A percentile compares a stretch with the other conserved stretches of the same genome.
phyloP scores from a whole-genome alignment of 768 basidiomycete species.

The Collybiopsis luxurians region DNA sequence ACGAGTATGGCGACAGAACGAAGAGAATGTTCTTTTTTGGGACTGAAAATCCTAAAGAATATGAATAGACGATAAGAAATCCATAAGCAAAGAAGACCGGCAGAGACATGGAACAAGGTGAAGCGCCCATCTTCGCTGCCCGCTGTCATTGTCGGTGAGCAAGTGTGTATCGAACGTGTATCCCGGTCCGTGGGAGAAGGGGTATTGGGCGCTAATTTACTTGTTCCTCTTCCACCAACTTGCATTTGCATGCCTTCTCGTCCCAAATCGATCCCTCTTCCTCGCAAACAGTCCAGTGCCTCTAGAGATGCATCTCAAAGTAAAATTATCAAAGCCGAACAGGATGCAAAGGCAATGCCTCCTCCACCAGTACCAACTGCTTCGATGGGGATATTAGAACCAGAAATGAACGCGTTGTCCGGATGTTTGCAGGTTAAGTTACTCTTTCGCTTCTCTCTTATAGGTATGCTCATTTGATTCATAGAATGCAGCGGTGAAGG shows the following conservation, averaged over 20 bases:
- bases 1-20: slow-evolving; percentile 89
- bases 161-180: neutral
- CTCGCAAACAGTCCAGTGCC: slow-evolving; percentile 4
- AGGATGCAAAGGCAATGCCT: slow-evolving; percentile 46
- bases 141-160: neutral
- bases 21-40: slow-evolving; percentile 36
- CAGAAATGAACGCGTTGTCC: slow-evolving; percentile 61
- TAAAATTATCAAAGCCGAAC: slow-evolving; percentile 15
- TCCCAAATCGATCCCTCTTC: slow-evolving; percentile 11
- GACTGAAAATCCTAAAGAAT: slow-evolving; percentile 26
- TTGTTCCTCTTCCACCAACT: neutral
- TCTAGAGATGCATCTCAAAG: neutral
- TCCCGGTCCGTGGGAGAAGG: neutral
- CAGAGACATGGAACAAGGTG: slow-evolving; percentile 10
- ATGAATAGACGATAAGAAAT: slow-evolving; percentile 29
- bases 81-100: slow-evolving; percentile 17
- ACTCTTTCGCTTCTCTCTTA: neutral
- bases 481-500: slow-evolving; percentile 65
- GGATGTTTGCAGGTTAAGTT: slow-evolving; percentile 57
- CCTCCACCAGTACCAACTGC: slow-evolving; percentile 47
- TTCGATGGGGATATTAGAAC: slow-evolving; percentile 48
- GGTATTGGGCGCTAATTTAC: neutral
- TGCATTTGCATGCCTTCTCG: neutral
- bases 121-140: slow-evolving; percentile 13
- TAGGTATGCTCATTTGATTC: neutral